Evolutionary conservation across 2,329 filamentous ascomycete genomes (phyloP), one percentile per base, ranked within the genome.

Genomic region (Pseudogymnoascus sp.): DNA sequence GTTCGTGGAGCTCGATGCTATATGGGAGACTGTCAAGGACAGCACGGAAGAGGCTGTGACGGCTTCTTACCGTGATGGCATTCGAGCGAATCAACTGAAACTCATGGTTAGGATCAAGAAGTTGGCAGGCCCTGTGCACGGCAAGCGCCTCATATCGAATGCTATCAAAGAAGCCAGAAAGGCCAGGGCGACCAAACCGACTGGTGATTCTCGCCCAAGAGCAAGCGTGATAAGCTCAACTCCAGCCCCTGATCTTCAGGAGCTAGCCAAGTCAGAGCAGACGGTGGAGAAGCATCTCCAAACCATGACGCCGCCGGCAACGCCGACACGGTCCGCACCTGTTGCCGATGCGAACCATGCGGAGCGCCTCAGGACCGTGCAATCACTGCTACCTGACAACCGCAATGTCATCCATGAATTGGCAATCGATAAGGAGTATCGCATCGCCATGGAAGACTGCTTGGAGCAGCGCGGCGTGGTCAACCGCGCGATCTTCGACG

Each of bases 1-100:
- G 66, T 92, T 93, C 72, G 88, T 92, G 15, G 89, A 92, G 71
- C 81, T 94, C 1, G 90, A 94, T 69, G 87, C 87, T 36, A 93
- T 93, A 58, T 89, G 89, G 80, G 88, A 92, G 71, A 89, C 87
- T 2, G 88, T 94, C 71, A 92, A 91, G 72, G 86, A 91, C 68
- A 86, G 87, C 60, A 89, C 85, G 0, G 86, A 89, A 58, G 85
- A 87, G 39, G 84, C 86, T 13, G 89, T 91, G 2, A 84, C 88
- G 0, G 84, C 84, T 15, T 84, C 91, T n/a, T 93, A 92, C 70
- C 84, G 86, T 36, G 82, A 90, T 69, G 91, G 89, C 64, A 92
- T 93, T 65, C 83, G 88, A 62, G 87, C 92, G 66, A 92, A 91
- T 68, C 90, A 94, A 72, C 77, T 91, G 40, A 88, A 90, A 75